A percentile compares a stretch with the other conserved stretches of the same genome.
Conservation (phyloP, 164 flowering plant species). For the Vitis riparia region DNA sequence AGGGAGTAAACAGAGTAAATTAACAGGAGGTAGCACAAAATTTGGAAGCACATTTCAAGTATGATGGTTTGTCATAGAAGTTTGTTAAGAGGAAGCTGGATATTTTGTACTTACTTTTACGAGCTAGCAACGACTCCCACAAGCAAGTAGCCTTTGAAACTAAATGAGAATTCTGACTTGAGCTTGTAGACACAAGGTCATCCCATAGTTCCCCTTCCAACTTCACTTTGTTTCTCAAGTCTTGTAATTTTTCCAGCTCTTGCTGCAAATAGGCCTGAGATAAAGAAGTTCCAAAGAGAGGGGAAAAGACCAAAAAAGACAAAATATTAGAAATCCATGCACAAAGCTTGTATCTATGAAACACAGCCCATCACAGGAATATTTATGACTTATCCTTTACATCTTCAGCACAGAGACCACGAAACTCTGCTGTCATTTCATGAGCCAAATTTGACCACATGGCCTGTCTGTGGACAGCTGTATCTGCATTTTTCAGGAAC, state of each 20-base stretch:
- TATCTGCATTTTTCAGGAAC: conserved; percentile 90
- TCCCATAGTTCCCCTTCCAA: conserved; percentile 94
- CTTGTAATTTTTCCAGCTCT: conserved; percentile 96
- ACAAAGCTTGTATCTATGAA: background rate
- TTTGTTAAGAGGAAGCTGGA: background rate
- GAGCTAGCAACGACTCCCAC: conserved; percentile 94
- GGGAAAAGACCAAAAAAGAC: background rate
- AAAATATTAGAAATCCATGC: background rate
- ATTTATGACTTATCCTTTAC: conserved; percentile 37
- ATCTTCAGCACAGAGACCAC: conserved; percentile 99
- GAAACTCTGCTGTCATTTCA: conserved; percentile 99
- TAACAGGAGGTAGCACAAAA: background rate
- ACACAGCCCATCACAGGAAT: background rate
- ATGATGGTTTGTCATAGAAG: background rate
- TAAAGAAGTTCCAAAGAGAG: conserved; percentile 21
- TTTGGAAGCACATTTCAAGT: background rate
- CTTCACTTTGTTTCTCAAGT: conserved; percentile 82
- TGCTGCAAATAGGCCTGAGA: conserved; percentile 97
- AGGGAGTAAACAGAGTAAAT: background rate
- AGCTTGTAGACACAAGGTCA: conserved; percentile 70
- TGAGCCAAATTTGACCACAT: conserved; percentile 98
- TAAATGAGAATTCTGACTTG: conserved; percentile 94
- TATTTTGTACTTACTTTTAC: conserved; percentile 61
- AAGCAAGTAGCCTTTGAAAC: conserved; percentile 93
- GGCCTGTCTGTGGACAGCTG: conserved; percentile 89